Conservation (phyloP, 306 rosid genomes). For the Inga leiocalycina region DNA sequence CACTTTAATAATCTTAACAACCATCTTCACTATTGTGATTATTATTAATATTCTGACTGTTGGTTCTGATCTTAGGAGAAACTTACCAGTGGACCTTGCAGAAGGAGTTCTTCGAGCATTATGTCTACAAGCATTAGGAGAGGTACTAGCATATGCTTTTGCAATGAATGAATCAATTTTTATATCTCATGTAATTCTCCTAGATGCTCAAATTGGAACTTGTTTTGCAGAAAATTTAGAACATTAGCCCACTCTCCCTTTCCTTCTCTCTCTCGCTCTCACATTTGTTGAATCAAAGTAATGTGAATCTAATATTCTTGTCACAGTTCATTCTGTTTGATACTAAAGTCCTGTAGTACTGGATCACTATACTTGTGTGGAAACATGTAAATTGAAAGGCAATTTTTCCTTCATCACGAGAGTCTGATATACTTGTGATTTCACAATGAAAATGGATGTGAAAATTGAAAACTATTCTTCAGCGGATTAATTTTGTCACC, state of each 20-base stretch:
- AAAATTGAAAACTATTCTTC: neutral
- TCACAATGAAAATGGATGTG: neutral
- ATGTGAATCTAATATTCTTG: neutral
- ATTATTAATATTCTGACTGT: slow-evolving; percentile 26
- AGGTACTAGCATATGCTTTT: slow-evolving; percentile 55
- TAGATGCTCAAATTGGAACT: slow-evolving; percentile 3
- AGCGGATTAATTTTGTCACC: neutral
- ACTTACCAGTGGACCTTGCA: slow-evolving; percentile 88
- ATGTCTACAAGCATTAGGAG: slow-evolving; percentile 90
- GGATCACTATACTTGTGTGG: neutral
- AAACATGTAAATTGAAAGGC: neutral
- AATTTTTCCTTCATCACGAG: neutral
- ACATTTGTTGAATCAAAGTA: slow-evolving; percentile 4
- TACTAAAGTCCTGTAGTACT: neutral
- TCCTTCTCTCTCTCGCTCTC: neutral
- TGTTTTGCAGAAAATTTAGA: neutral
- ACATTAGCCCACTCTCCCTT: neutral
- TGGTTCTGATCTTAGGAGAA: slow-evolving; percentile 65
- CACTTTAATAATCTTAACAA: slow-evolving; percentile 22
- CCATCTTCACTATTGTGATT: slow-evolving; percentile 22
- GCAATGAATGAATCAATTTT: slow-evolving; percentile 16
- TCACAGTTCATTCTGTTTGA: neutral
- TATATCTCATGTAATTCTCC: slow-evolving; percentile 12
- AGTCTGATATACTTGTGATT: neutral
- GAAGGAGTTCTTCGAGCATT: slow-evolving; percentile 98